Base-by-base conservation (phyloP, 805 yeast species). In the Candida vartiovaarae region DNA sequence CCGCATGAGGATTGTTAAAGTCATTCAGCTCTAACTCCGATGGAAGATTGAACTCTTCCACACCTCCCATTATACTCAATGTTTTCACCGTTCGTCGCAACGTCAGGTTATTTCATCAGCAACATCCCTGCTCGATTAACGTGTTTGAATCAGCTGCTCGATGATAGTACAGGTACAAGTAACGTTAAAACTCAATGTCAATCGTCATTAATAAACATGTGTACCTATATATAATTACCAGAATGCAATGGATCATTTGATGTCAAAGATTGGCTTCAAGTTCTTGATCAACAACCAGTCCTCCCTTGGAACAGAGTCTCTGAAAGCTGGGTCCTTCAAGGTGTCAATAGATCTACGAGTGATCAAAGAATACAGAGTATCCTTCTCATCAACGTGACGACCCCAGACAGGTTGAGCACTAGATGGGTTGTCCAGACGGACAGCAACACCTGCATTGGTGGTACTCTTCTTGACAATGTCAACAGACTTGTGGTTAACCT, bases 361-460 rank as follows among this genome's bases (percentile, higher is more conserved):
- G 51, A 93, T 77, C 70, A 84, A 74, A n/a, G 99, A 91, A 68
- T 90, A 93, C 61, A 93, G 72, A 38, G 77, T 74, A 65, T 93
- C 99, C 46, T 78, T 71, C 68, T 93, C 99, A 65, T 89, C 96
- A 55, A 93, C 95, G 62, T 93, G 99, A 72, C 99, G 87, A 51
- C 99, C 99, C 98, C 98, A 93, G 10, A 87, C 82, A 43, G 99
- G 98, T 69, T 89, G 96, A 52, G 86, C 91, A 46, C 84, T 74
- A 36, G 95, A 84, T 52, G 95, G 90, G 57, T 87, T 84, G 45
- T 93, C 99, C 60, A 93, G 75, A 73, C 99, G 82, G 84, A 93
- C 86, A 50, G 99, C 99, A 51, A 91, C 98, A 78, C 99, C 99
- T 27, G 96, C 97, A 55, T 84, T 78, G 9, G 98, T 87, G 67